Percentiles rank a stretch among this genome's conserved stretches.
Evolutionary conservation across 1,284 basidiomycete species (phyloP).

Genomic region (Ceratobasidium sp.): DNA sequence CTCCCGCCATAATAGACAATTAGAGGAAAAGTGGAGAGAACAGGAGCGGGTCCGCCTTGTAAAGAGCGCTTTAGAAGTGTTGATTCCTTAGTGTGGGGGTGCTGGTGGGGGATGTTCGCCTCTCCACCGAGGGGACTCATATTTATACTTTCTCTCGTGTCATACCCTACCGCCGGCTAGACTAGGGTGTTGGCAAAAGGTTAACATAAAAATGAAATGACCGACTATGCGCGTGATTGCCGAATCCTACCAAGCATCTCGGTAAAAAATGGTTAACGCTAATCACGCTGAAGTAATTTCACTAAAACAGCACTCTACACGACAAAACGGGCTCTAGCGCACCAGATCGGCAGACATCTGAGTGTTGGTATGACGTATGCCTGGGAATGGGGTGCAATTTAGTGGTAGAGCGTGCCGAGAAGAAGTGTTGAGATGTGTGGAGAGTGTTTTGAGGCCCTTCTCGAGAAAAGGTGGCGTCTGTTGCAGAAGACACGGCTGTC

Average conservation of each 20-base stretch:
- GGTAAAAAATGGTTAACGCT: background rate
- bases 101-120: background rate
- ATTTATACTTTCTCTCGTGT: background rate
- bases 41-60: background rate
- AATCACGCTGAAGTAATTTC: background rate
- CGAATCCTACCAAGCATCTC: slow-evolving; percentile 2
- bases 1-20: slow-evolving; percentile 58
- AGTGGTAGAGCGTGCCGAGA: background rate
- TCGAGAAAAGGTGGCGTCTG: background rate
- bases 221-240: background rate
- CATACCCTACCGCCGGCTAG: background rate
- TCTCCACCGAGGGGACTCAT: background rate
- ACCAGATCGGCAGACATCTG: background rate
- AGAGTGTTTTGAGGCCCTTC: too few species aligned
- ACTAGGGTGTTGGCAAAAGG: background rate
- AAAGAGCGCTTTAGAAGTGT: background rate
- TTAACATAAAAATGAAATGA: background rate
- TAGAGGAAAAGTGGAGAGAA: background rate
- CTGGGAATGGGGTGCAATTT: background rate
- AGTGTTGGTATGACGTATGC: background rate
- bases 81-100: background rate
- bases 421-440: background rate
- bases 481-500: background rate
- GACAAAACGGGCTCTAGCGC: background rate
- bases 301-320: background rate